A percentile compares a stretch with the other conserved stretches of the same genome.
Conservation (phyloP, 202 grass and related monocot species). For the Thinopyrum obtusiflorum region DNA sequence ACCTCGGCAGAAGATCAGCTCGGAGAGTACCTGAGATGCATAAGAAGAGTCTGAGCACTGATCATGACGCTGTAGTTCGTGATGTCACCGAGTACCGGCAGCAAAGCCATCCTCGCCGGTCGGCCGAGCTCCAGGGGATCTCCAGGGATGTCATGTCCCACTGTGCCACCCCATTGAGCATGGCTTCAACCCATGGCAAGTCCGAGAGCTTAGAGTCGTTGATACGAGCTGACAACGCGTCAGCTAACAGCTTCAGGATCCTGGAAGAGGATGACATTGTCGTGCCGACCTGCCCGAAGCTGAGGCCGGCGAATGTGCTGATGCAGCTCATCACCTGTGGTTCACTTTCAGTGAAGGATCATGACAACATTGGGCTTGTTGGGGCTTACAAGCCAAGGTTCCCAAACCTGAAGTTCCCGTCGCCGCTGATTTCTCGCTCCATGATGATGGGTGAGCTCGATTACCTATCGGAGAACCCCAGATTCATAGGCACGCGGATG, state of each 20-base stretch:
- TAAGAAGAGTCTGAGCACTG: constrained; percentile 46
- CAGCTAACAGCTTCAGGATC: constrained; percentile 50
- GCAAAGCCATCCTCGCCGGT: constrained; percentile 26
- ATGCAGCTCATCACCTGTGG: constrained; percentile 93
- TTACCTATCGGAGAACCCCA: constrained; percentile 61
- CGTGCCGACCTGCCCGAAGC: constrained; percentile 51
- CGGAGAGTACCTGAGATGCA: constrained; percentile 30
- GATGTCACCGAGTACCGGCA: constrained; percentile 33
- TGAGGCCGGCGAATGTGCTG: constrained; percentile 62
- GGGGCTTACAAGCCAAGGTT: constrained; percentile 67
- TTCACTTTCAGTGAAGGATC: constrained; percentile 76
- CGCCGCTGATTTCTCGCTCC: constrained; percentile 49
- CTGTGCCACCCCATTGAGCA: constrained; percentile 36
- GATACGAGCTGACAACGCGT: constrained; percentile 57
- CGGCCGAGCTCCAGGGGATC: constrained; percentile 35
- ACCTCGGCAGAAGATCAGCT: constrained; percentile 22
- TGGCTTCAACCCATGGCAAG: constrained; percentile 36
- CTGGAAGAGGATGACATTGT: constrained; percentile 68
- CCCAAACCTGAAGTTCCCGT: constrained; percentile 54
- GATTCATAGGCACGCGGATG: constrained; percentile 51
- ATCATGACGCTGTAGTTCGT: constrained; percentile 39
- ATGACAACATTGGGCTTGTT: constrained; percentile 47
- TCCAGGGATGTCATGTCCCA: constrained; percentile 40
- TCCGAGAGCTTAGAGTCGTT: constrained; percentile 86
- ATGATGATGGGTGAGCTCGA: constrained; percentile 67